A percentile compares a stretch with the other conserved stretches of the same genome.
Conservation (phyloP, 2,329 filamentous ascomycete genomes). For the Penicillium crustosum region DNA sequence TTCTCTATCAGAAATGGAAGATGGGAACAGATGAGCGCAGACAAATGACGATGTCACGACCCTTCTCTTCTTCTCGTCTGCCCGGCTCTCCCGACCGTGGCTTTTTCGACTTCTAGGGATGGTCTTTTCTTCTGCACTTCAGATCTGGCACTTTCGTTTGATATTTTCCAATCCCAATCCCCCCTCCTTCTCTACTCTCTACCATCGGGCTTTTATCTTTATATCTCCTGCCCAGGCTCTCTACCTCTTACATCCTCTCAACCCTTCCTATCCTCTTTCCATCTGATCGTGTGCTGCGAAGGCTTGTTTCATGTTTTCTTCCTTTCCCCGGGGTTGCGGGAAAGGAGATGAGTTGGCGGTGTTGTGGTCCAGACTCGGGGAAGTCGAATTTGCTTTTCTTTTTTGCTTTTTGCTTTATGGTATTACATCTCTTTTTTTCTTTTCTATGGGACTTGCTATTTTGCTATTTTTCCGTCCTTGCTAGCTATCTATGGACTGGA, state of each 20-base stretch:
- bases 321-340: background rate
- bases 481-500: background rate
- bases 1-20: background rate
- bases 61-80: slow-evolving; percentile 26
- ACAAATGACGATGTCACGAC: slow-evolving; percentile 37
- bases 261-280: background rate
- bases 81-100: slow-evolving; percentile 21
- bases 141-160: slow-evolving; percentile 5
- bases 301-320: slow-evolving; percentile 2
- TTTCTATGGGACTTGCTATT: background rate
- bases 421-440: background rate
- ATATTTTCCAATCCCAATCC: background rate
- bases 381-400: background rate
- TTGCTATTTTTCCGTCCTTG: background rate
- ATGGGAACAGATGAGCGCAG: slow-evolving; percentile 2
- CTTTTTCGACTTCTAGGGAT: slow-evolving; percentile 26
- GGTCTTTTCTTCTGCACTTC: slow-evolving; percentile 19
- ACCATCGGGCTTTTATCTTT: background rate
- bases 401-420: background rate
- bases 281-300: slow-evolving; percentile 7
- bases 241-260: background rate
- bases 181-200: background rate
- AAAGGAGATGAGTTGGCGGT: slow-evolving; percentile 4
- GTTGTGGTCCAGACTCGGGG: slow-evolving; percentile 9
- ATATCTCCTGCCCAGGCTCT: background rate